Evolutionary conservation across 164 flowering plant genomes (phyloP), one percentile per base, ranked within the genome.

Genomic region (Liriodendron chinense): DNA sequence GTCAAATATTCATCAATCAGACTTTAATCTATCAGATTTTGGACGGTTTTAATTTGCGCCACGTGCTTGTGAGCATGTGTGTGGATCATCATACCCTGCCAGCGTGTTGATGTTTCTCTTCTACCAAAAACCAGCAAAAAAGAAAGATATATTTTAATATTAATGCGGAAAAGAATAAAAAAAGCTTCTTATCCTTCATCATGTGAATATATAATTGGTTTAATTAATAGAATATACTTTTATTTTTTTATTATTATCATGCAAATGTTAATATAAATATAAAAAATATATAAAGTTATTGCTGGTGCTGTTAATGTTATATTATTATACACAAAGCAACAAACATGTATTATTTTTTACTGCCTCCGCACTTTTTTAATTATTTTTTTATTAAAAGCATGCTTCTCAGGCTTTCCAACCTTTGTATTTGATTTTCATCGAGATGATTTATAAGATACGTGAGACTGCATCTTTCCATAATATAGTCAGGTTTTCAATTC

Each of bases 381-480:
- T 21, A 26, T 13, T 72, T 43, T 72, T 47, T 62, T 72, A 62
- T 72, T 7, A 20, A 72, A 62, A 63, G 75, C 68, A 62, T 72
- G 68, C 56, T 64, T 34, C 68, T 72, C 62, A 26, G 71, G 76
- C 71, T 74, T 74, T 50, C 50, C 53, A 74, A 53, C 71, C 56
- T 64, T 65, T 73, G 66, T 57, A 61, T 66, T 48, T 67, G 74
- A 59, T 26, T 2, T 61, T 53, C 20, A 53, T 12, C 59, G 13
- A 53, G 3, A 16, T 16, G 59, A 3, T 34, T 34, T 1, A 34
- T 4, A 34, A 34, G 43, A 34, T 34, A 34, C 43, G 7, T 34
- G 43, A 34, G 43, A 6, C 43, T 34, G 43, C 43, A 34, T 34
- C 43, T 34, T 34, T 34, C 5, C 0, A 4, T 34, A 34, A 34